These are phyloP conservation scores for Aspergillus nanangensis DNA, from an alignment of 495 filamentous ascomycete genomes.

Conservation along the genomic window DNA sequence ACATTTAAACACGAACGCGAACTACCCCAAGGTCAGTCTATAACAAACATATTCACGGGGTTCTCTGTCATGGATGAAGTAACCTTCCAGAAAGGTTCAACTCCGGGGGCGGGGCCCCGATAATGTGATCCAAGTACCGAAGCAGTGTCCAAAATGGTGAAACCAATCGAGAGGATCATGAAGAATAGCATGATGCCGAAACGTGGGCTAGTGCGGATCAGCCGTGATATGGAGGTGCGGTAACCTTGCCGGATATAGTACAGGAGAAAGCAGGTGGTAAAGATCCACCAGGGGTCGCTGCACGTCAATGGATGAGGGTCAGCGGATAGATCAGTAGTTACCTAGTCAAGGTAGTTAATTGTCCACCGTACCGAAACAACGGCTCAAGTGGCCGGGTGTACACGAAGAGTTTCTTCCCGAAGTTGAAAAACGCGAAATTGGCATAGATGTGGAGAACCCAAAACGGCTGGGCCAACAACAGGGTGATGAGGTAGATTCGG, in stretches of 20 bases:
- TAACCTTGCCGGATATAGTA: conserved; percentile 40
- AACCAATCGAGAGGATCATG: conserved; percentile 40
- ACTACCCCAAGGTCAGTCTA: background rate
- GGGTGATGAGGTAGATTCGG: conserved; percentile 19
- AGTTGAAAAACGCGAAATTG: conserved; percentile 30
- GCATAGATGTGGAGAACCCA: conserved; percentile 31
- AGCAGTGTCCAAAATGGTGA: conserved; percentile 34
- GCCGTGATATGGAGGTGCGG: conserved; percentile 4
- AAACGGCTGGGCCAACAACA: conserved; percentile 22
- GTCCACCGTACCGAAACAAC: conserved; percentile 22
- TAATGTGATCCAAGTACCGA: background rate
- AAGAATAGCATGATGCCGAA: conserved; percentile 43
- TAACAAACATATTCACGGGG: background rate
- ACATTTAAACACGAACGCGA: background rate
- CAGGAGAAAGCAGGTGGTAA: conserved; percentile 35
- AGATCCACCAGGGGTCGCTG: conserved; percentile 50
- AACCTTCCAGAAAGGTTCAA: conserved; percentile 17
- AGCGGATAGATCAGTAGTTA: no score
- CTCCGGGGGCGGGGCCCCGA: conserved; percentile 2
- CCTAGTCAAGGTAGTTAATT: background rate
- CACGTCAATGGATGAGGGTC: background rate
- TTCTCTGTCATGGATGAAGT: no score
- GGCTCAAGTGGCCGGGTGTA: conserved; percentile 40
- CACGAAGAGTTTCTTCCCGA: conserved; percentile 30
- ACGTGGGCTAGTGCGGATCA: conserved; percentile 37